Percentiles rank a stretch among this genome's conserved stretches.
phyloP scores from a whole-genome alignment of 805 yeast species.

The Suhomyces faveliae region DNA sequence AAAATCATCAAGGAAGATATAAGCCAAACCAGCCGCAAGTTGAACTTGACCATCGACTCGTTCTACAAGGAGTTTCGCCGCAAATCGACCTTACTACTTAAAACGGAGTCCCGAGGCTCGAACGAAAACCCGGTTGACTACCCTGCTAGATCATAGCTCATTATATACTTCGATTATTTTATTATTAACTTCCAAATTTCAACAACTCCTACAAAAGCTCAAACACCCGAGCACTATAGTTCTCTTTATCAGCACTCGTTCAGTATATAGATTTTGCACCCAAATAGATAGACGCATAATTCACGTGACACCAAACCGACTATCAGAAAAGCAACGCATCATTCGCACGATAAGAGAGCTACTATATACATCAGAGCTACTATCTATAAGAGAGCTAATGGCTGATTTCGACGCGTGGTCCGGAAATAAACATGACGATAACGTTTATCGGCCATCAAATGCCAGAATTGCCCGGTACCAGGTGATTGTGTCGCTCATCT shows the following conservation, averaged over 20 bases:
- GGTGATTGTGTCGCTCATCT: constrained; percentile 59
- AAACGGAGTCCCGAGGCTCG: too few relatives aligned
- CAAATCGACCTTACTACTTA: too few relatives aligned
- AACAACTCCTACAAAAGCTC: too few relatives aligned
- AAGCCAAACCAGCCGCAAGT: background rate
- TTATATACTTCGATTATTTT: too few relatives aligned
- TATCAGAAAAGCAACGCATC: background rate
- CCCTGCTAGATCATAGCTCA: too few relatives aligned
- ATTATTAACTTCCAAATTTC: too few relatives aligned
- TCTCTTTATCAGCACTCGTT: too few relatives aligned
- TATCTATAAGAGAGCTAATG: background rate
- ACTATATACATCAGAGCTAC: too few relatives aligned
- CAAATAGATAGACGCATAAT: background rate
- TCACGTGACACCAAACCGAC: background rate
- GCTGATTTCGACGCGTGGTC: background rate
- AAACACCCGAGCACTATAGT: too few relatives aligned
- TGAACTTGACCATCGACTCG: background rate
- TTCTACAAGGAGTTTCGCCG: background rate
- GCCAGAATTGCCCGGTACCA: constrained; percentile 74
- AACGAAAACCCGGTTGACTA: too few relatives aligned
- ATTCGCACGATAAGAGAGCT: background rate
- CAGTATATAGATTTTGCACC: too few relatives aligned
- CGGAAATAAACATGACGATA: constrained; percentile 1
- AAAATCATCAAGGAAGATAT: background rate
- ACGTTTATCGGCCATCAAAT: constrained; percentile 11